phyloP scores from a whole-genome alignment of 148 eudicot genomes.

The Rhododendron griersonianum region DNA sequence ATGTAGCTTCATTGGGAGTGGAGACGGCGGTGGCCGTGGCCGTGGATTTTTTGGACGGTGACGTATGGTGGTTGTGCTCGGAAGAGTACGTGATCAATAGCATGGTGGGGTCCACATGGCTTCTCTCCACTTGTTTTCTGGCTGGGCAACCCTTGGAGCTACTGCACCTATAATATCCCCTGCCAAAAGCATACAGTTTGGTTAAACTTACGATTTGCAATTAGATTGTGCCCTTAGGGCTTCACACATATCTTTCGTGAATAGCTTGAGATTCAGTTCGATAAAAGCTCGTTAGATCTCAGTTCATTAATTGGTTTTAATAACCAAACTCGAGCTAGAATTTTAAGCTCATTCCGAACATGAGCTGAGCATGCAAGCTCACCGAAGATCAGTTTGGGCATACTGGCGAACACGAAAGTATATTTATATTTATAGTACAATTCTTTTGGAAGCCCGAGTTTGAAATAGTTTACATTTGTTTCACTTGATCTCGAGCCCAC shows the following conservation, averaged over 20 bases:
- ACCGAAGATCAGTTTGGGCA: neutral
- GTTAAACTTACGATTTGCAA: neutral
- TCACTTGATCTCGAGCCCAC: too few relatives aligned
- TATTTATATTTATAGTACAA: too few relatives aligned
- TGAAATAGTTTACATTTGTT: too few relatives aligned
- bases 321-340: too few relatives aligned
- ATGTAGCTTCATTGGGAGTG: neutral
- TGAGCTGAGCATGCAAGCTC: neutral
- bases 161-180: constrained; percentile 81
- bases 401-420: neutral
- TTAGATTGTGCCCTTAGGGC: neutral
- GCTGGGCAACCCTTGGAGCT: constrained; percentile 92
- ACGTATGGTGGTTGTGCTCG: constrained; percentile 76
- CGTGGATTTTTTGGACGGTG: constrained; percentile 37
- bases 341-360: too few relatives aligned
- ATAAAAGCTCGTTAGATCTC: neutral
- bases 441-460: too few relatives aligned
- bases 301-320: neutral
- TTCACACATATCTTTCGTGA: too few relatives aligned
- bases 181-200: constrained; percentile 15
- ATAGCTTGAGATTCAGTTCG: neutral
- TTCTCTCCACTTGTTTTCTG: constrained; percentile 79
- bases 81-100: constrained; percentile 66
- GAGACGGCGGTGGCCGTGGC: constrained; percentile 11
- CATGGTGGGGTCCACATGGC: constrained; percentile 62